Conservation (phyloP, 306 rosid genomes). For the Bauhinia variegata region DNA sequence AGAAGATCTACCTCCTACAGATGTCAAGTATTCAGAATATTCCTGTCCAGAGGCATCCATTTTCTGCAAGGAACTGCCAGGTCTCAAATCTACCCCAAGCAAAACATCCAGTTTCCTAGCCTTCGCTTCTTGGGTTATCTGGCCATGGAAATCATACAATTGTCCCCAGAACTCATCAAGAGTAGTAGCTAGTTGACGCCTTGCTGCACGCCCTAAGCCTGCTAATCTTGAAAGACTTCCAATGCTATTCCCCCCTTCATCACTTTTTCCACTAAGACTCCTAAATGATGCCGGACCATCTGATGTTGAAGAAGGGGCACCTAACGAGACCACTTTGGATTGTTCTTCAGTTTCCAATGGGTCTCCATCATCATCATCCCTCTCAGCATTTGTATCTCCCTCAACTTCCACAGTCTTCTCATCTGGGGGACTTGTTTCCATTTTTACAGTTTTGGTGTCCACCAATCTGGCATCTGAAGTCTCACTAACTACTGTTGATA, state of each 20-base stretch:
- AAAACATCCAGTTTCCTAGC: slow-evolving; percentile 62
- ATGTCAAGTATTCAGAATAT: slow-evolving; percentile 42
- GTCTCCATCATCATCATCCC: slow-evolving; percentile 79
- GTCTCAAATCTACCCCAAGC: slow-evolving; percentile 59
- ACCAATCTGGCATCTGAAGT: slow-evolving; percentile 45
- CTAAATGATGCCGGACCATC: slow-evolving; percentile 93
- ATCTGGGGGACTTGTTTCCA: slow-evolving; percentile 46
- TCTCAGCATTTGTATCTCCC: slow-evolving; percentile 54
- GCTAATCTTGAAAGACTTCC: slow-evolving; percentile 95
- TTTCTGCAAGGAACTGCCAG: slow-evolving; percentile 48
- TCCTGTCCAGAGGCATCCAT: slow-evolving; percentile 60
- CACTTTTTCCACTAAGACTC: slow-evolving; percentile 87
- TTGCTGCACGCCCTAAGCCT: slow-evolving; percentile 95
- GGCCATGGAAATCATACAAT: slow-evolving; percentile 84
- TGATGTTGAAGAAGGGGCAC: slow-evolving; percentile 50
- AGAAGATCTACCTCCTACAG: slow-evolving; percentile 57
- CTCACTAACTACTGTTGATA: slow-evolving; percentile 48
- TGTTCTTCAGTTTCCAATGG: slow-evolving; percentile 77
- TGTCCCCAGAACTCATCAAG: slow-evolving; percentile 96
- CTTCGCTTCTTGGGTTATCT: slow-evolving; percentile 56
- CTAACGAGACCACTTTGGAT: slow-evolving; percentile 54
- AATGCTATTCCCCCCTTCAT: slow-evolving; percentile 80
- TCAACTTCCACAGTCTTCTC: slow-evolving; percentile 63
- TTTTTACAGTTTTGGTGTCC: slow-evolving; percentile 38
- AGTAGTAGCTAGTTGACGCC: slow-evolving; percentile 77